Percentiles rank a stretch among this genome's conserved stretches.
Conservation (phyloP, 495 filamentous ascomycete species). For the Penicillium soppii region DNA sequence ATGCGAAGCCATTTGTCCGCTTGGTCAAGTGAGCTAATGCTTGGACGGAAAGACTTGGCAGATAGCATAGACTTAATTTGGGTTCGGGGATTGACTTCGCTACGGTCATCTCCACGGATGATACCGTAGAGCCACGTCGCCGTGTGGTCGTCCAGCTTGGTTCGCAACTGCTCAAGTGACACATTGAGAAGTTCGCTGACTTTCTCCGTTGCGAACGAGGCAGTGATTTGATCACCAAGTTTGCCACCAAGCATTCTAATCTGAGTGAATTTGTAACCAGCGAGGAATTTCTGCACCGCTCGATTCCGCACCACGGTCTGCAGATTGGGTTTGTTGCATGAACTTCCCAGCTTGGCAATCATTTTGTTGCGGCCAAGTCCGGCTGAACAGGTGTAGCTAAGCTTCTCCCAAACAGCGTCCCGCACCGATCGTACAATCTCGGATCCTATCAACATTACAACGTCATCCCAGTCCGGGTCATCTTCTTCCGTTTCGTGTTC, state of each 20-base stretch:
- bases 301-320: slow-evolving; percentile 89
- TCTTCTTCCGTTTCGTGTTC: slow-evolving; percentile 69
- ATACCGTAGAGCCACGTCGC: slow-evolving; percentile 85
- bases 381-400: slow-evolving; percentile 88
- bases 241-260: slow-evolving; percentile 97
- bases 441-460: slow-evolving; percentile 79
- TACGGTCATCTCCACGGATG: slow-evolving; percentile 80
- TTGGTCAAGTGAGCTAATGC: slow-evolving; percentile 76
- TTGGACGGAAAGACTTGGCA: slow-evolving; percentile 90
- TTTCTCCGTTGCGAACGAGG: slow-evolving; percentile 74
- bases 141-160: slow-evolving; percentile 79
- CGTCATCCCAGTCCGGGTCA: slow-evolving; percentile 94
- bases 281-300: slow-evolving; percentile 77
- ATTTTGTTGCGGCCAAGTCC: slow-evolving; percentile 92
- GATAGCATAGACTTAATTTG: slow-evolving; percentile 98
- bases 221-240: slow-evolving; percentile 79
- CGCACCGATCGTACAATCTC: slow-evolving; percentile 84
- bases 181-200: slow-evolving; percentile 74
- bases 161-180: slow-evolving; percentile 74
- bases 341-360: slow-evolving; percentile 90
- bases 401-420: slow-evolving; percentile 57
- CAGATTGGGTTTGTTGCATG: slow-evolving; percentile 86
- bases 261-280: slow-evolving; percentile 89
- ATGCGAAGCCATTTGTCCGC: slow-evolving; percentile 86
- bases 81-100: slow-evolving; percentile 87